Evolutionary conservation across 2,329 filamentous ascomycete species (phyloP).

Genomic region (Scedosporium minutisporum): DNA sequence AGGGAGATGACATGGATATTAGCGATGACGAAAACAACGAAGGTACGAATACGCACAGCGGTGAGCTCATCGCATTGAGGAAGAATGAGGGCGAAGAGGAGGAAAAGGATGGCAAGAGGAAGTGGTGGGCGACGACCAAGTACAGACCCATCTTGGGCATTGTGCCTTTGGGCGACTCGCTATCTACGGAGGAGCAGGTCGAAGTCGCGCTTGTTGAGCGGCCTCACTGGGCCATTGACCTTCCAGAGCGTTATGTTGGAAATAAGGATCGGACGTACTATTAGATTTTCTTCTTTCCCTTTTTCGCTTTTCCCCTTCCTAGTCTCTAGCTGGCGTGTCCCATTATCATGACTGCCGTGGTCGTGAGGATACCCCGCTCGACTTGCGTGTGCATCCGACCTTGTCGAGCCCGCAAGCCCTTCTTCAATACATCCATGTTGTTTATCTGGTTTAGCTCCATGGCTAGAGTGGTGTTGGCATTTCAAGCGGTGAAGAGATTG

Average conservation of each 20-base stretch:
- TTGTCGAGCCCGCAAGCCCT: background rate
- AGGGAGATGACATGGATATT: conserved; percentile 25
- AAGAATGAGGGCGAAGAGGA: conserved; percentile 27
- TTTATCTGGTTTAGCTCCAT: background rate
- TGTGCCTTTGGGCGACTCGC: conserved; percentile 29
- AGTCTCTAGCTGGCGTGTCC: background rate
- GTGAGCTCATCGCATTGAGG: conserved; percentile 1
- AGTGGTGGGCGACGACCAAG: conserved; percentile 78
- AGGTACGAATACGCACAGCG: background rate
- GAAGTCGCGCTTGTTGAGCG: conserved; percentile 87
- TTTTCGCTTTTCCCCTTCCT: too few species aligned
- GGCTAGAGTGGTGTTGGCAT: background rate
- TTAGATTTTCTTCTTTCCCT: background rate
- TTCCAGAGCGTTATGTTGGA: conserved; percentile 61
- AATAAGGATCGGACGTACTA: conserved; percentile 8
- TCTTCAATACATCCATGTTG: background rate
- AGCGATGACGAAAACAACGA: conserved; percentile 23
- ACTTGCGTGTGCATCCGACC: background rate
- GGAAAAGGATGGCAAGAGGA: conserved; percentile 24
- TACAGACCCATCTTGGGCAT: conserved; percentile 86
- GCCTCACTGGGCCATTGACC: conserved; percentile 71
- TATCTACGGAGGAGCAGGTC: conserved; percentile 24
- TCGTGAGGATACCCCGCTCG: background rate
- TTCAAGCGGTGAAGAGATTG: background rate
- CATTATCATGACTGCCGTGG: background rate